Conservation (phyloP, 192 early-diverging fungal species). For the Funneliformis mosseae region DNA sequence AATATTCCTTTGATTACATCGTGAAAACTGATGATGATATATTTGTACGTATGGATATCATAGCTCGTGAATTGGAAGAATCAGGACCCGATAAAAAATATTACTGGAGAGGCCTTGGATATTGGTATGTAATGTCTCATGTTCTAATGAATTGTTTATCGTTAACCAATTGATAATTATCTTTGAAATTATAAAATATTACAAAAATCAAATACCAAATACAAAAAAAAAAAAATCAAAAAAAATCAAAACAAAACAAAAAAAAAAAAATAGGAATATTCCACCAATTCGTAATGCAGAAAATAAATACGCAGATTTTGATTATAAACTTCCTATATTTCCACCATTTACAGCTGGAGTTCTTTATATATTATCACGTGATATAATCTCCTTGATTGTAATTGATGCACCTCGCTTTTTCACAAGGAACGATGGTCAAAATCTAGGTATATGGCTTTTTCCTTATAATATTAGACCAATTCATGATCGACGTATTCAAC, state of each 20-base stretch:
- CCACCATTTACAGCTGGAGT: slow-evolving; percentile 63
- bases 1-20: slow-evolving; percentile 57
- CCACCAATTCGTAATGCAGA: slow-evolving; percentile 52
- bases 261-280: slow-evolving; percentile 51
- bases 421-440: slow-evolving; percentile 62
- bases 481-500: slow-evolving; percentile 61
- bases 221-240: not conserved
- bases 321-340: slow-evolving; percentile 57
- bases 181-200: too few relatives aligned
- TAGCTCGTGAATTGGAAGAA: slow-evolving; percentile 47
- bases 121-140: slow-evolving; percentile 49
- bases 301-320: slow-evolving; percentile 53
- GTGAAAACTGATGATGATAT: slow-evolving; percentile 66
- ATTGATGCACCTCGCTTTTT: slow-evolving; percentile 56
- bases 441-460: slow-evolving; percentile 63
- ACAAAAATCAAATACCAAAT: not conserved
- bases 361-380: slow-evolving; percentile 62
- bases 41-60: slow-evolving; percentile 61
- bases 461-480: slow-evolving; percentile 61
- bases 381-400: slow-evolving; percentile 54
- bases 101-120: slow-evolving; percentile 60
- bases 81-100: slow-evolving; percentile 47
- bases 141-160: not conserved
- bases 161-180: not conserved
- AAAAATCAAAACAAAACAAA: too few relatives aligned